phyloP scores from a whole-genome alignment of 257 asterid genomes.

The Solanum pimpinellifolium region DNA sequence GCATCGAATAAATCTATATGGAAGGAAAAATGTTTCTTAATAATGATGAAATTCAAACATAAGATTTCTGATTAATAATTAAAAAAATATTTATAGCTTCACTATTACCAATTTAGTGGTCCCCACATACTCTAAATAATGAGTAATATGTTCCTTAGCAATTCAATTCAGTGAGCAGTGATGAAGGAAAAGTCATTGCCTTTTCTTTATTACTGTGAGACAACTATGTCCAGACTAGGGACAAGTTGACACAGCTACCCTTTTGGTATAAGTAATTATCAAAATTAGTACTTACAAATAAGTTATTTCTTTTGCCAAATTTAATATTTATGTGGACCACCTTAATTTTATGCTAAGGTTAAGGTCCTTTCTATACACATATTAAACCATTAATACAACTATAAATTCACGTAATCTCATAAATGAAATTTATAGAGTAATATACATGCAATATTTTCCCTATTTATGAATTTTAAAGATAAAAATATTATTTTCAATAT shows the following conservation, averaged over 20 bases:
- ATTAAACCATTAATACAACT: background rate
- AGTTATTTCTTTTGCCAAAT: background rate
- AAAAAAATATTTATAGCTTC: too few species aligned
- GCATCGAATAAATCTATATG: too few species aligned
- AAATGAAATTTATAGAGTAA: background rate
- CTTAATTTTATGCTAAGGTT: background rate
- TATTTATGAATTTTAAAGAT: too few species aligned
- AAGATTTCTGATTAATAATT: too few species aligned
- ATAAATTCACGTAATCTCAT: background rate
- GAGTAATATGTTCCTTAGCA: slow-evolving; percentile 18
- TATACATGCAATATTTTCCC: accelerated
- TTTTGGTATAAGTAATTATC: background rate
- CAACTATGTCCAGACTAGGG: slow-evolving; percentile 3
- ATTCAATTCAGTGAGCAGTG: slow-evolving; percentile 37
- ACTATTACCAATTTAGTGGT: background rate
- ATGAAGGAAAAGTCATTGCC: background rate
- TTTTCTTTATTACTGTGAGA: slow-evolving; percentile 9
- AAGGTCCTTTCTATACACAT: background rate
- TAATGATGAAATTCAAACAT: too few species aligned
- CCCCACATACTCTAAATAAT: background rate
- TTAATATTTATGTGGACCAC: background rate
- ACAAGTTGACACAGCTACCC: slow-evolving; percentile 13
- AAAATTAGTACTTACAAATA: background rate
- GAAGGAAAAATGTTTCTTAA: accelerated
- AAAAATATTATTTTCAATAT: accelerated